A percentile compares a stretch with the other conserved stretches of the same genome.
Conservation (phyloP, 805 yeast species). For the Pichia cephalocereana region DNA sequence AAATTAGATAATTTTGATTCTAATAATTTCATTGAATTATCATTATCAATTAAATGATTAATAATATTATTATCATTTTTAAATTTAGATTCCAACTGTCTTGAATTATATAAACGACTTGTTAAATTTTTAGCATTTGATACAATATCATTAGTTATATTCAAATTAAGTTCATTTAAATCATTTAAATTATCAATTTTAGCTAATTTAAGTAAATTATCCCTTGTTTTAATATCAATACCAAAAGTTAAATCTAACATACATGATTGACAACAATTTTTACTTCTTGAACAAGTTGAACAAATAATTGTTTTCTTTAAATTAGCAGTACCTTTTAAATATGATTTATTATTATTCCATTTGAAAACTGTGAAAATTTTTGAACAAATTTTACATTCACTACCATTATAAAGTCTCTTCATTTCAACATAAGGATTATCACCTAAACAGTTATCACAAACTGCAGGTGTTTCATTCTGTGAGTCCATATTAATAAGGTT, state of each 20-base stretch:
- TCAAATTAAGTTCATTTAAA: not conserved
- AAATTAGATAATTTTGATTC: constrained; percentile 7
- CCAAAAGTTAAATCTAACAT: constrained; percentile 75
- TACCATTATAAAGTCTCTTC: constrained; percentile 62
- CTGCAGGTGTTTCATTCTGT: constrained; percentile 38
- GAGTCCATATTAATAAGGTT: not conserved
- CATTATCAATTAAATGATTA: constrained; percentile 4
- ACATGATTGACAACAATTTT: constrained; percentile 84
- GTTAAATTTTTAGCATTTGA: constrained; percentile 34
- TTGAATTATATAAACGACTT: constrained; percentile 48
- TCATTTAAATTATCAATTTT: constrained; percentile 29
- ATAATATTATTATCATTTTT: constrained; percentile 10
- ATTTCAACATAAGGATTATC: constrained; percentile 55
- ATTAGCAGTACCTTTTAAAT: constrained; percentile 24
- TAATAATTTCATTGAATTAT: not conserved
- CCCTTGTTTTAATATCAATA: constrained; percentile 70
- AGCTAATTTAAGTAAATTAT: constrained; percentile 69
- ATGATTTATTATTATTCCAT: constrained; percentile 35
- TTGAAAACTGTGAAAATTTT: constrained; percentile 74
- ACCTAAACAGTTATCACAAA: constrained; percentile 73
- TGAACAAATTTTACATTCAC: constrained; percentile 79
- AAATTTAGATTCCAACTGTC: constrained; percentile 30
- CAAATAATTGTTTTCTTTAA: constrained; percentile 65
- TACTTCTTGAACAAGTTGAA: constrained; percentile 64
- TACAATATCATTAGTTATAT: constrained; percentile 27